Percentiles rank a stretch among this genome's conserved stretches.
Evolutionary conservation across 1,284 basidiomycete species (phyloP).

Genomic region (Phellinidium pouzarii): DNA sequence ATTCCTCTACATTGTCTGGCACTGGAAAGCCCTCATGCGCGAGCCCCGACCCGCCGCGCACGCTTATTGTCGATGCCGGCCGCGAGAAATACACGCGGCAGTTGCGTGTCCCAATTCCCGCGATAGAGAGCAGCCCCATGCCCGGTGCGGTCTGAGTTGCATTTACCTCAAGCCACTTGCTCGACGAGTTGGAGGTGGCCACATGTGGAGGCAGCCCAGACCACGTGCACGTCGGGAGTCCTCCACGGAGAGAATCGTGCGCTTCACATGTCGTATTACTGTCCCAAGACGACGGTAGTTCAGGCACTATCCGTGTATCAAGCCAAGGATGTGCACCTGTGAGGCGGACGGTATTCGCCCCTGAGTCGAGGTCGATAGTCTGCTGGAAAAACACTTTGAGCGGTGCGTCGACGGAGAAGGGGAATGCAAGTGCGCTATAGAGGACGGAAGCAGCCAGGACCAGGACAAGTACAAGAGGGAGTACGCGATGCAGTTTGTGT

Average conservation of each 20-base stretch:
- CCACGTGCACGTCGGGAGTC: constrained; percentile 33
- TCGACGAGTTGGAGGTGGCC: constrained; percentile 26
- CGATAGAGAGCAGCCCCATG: constrained; percentile 40
- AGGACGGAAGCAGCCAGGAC: constrained; percentile 40
- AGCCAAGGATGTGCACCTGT: constrained; percentile 43
- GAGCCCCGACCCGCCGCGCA: constrained; percentile 25
- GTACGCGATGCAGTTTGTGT: constrained; percentile 43
- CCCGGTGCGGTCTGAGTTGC: constrained; percentile 32
- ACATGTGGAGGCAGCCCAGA: constrained; percentile 21
- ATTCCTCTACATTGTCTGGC: constrained; percentile 36
- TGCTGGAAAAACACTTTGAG: constrained; percentile 69
- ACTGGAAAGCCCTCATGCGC: constrained; percentile 42
- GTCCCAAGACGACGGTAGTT: constrained; percentile 47
- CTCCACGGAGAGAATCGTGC: constrained; percentile 17
- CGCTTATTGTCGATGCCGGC: constrained; percentile 38
- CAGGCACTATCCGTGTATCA: constrained; percentile 36
- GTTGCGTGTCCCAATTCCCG: constrained; percentile 51
- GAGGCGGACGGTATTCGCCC: constrained; percentile 34
- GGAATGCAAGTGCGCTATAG: constrained; percentile 46
- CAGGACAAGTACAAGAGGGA: constrained; percentile 36
- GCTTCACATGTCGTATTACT: constrained; percentile 21
- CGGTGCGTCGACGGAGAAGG: constrained; percentile 53
- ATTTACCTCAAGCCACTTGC: constrained; percentile 17
- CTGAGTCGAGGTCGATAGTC: constrained; percentile 37
- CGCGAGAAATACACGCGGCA: constrained; percentile 54